These are phyloP conservation scores for Heliosperma pusillum DNA, from an alignment of 148 eudicot species.

Conservation along the genomic window DNA sequence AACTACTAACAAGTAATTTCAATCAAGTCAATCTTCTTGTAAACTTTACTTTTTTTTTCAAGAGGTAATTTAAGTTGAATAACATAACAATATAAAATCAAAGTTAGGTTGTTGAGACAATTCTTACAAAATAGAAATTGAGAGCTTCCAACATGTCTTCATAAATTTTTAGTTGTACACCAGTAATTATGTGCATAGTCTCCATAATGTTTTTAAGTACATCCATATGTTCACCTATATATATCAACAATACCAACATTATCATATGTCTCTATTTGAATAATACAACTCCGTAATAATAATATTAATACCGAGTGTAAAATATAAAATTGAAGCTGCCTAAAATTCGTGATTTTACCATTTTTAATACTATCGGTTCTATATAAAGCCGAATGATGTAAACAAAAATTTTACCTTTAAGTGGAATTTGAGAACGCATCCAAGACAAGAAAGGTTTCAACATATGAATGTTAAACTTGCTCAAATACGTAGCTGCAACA, in stretches of 20 bases:
- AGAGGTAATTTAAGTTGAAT: neutral
- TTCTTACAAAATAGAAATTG: constrained; percentile 6
- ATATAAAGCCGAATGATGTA: neutral
- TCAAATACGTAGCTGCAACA: neutral
- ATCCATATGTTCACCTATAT: constrained; percentile 2
- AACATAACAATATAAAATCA: neutral
- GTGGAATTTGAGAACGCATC: neutral
- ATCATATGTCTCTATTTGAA: neutral
- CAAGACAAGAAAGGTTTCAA: neutral
- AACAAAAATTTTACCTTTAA: neutral
- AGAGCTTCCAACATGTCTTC: constrained; percentile 1
- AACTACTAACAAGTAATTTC: too few species aligned
- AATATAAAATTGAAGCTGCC: too few species aligned
- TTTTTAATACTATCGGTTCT: too few species aligned
- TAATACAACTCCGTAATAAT: too few species aligned
- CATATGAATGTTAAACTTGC: neutral
- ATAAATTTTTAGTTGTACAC: neutral
- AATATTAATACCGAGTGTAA: too few species aligned
- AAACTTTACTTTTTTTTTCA: too few species aligned
- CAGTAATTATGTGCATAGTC: neutral
- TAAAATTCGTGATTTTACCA: too few species aligned
- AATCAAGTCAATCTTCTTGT: too few species aligned
- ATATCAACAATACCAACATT: neutral
- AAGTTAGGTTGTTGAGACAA: neutral
- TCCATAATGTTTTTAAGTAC: neutral